phyloP scores from a whole-genome alignment of 495 filamentous ascomycete genomes.

The Pseudoneurospora amorphoporcata region DNA sequence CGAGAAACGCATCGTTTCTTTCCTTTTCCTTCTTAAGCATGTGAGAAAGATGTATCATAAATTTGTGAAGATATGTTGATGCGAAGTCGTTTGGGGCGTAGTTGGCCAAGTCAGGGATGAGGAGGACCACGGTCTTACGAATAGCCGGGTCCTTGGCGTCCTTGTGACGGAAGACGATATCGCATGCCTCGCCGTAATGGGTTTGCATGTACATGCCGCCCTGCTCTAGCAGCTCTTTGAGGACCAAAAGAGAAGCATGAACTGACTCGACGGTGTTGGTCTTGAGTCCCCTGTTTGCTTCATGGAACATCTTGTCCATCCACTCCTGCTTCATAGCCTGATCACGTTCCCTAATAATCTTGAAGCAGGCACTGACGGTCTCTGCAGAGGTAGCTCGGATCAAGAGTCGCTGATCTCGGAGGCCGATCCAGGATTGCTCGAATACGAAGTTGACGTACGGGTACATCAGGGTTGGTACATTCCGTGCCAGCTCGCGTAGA shows the following conservation, averaged over 20 bases:
- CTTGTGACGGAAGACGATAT: constrained; percentile 80
- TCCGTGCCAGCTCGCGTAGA: constrained; percentile 77
- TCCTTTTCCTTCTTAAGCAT: constrained; percentile 96
- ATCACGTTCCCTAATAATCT: constrained; percentile 86
- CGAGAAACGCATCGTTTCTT: constrained; percentile 82
- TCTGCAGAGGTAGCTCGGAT: constrained; percentile 88
- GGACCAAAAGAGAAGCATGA: constrained; percentile 82
- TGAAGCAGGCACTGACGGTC: constrained; percentile 83
- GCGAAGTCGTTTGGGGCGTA: constrained; percentile 86
- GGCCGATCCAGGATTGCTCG: constrained; percentile 87
- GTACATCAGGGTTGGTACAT: constrained; percentile 89
- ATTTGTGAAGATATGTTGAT: constrained; percentile 74
- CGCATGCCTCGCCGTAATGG: constrained; percentile 76
- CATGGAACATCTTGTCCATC: constrained; percentile 79
- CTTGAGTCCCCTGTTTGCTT: constrained; percentile 68
- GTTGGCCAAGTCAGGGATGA: constrained; percentile 86
- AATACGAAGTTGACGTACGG: constrained; percentile 82
- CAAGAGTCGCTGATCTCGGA: constrained; percentile 77
- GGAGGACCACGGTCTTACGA: constrained; percentile 72
- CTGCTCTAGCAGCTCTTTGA: constrained; percentile 82
- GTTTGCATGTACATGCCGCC: constrained; percentile 99
- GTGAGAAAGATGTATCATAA: constrained; percentile 90
- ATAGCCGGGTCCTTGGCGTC: constrained; percentile 85
- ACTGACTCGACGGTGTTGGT: constrained; percentile 70
- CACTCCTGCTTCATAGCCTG: constrained; percentile 70